Base-by-base conservation (phyloP, 208 protist genomes). In the Trypanosoma brucei region DNA sequence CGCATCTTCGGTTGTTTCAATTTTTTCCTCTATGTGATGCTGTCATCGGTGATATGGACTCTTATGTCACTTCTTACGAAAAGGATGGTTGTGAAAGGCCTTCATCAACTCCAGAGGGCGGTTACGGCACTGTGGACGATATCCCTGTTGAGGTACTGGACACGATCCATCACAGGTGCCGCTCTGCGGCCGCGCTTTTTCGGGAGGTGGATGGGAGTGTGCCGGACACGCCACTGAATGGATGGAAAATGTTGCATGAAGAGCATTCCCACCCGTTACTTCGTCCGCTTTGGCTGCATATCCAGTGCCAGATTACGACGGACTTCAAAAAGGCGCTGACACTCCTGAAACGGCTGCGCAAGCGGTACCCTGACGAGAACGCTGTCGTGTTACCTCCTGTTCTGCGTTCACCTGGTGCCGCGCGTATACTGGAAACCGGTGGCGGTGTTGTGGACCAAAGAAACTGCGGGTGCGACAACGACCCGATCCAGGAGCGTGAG, bases 221-320 rank as follows among this genome's bases (percentile, higher is more conserved):
- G 14, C 39, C 9, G 6, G 46, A 38, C 7, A 37, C n/a, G 1
- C 40, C 55, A 14, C 42, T 55, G 13, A 22, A 9, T 14, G 39
- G 39, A 3, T 38, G 42, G 45, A 44, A 59, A 55, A 45, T 42
- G 35, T 59, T 48, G 7, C 6, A 11, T 31, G 58, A 13, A 54
- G 7, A 58, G 11, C 2, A 13, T 37, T 55, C 1, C 11, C 35
- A 2, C 45, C 59, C 3, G n/a, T 51, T 54, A 11, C 50, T 66
- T 1, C 45, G 53, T 38, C 59, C 76, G 9, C 58, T 82, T 30
- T 55, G 78, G 46, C 34, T 93, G 31, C 80, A 76, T 45, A 62
- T 91, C 3, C 42, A 55, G 13, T 93, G 87, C 63, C 87, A 93
- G 53, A 72, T 88, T 71, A 77, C 87, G n/a, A 91, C 87, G 3